These are phyloP conservation scores for Solanum chiquidenum DNA, from an alignment of 257 asterid genomes.

Conservation along the genomic window DNA sequence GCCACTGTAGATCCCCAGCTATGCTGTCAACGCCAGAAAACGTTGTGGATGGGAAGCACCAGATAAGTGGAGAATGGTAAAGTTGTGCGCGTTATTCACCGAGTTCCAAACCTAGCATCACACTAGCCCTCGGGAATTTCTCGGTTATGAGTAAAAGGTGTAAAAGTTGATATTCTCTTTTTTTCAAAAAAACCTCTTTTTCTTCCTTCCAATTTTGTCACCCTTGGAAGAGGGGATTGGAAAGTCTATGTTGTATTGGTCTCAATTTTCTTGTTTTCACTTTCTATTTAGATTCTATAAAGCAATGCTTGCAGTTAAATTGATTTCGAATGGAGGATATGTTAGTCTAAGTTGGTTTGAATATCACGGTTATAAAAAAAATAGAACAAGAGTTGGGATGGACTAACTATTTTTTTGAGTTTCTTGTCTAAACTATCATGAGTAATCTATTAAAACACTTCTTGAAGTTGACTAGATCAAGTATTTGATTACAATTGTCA, in stretches of 20 bases:
- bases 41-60: slow-evolving; percentile 63
- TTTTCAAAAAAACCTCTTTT: not conserved
- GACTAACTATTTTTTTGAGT: too few species aligned
- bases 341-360: too few species aligned
- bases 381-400: too few species aligned
- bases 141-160: not conserved
- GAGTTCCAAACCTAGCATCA: not conserved
- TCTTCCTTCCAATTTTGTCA: not conserved
- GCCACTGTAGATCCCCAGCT: slow-evolving; percentile 38
- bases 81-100: not conserved
- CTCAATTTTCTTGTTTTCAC: not conserved
- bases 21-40: slow-evolving; percentile 32
- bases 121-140: not conserved
- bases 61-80: slow-evolving; percentile 10
- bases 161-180: not conserved
- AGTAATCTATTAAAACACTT: too few species aligned
- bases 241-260: not conserved
- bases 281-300: not conserved
- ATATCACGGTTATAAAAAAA: too few species aligned
- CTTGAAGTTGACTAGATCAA: too few species aligned
- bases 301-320: too few species aligned
- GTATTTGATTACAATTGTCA: too few species aligned
- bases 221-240: not conserved
- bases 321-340: too few species aligned
- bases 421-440: too few species aligned